Evolutionary conservation across 768 basidiomycete species (phyloP).

Genomic region (Leccinum disarticulatum): DNA sequence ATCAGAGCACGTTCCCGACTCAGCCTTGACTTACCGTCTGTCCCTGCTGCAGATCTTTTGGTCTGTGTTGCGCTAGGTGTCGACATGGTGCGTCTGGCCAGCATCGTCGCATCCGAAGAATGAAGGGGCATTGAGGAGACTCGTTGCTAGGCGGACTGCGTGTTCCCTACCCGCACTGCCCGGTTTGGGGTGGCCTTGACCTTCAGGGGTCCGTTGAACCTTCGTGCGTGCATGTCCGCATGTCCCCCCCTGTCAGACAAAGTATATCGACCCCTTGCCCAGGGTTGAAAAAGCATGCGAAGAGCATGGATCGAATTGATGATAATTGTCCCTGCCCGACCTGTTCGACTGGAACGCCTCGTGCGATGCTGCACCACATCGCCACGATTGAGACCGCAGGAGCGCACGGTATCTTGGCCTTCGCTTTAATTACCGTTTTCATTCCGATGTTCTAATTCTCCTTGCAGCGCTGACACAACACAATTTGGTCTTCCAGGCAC

Average conservation of each 20-base stretch:
- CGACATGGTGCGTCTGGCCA: constrained; percentile 66
- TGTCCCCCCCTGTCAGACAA: not conserved
- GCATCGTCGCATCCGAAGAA: not conserved
- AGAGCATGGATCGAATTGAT: constrained; percentile 73
- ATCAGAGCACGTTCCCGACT: not conserved
- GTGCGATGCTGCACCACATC: constrained; percentile 75
- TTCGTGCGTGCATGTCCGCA: constrained; percentile 45
- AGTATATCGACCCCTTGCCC: constrained; percentile 10
- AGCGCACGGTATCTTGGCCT: constrained; percentile 65
- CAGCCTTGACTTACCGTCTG: not conserved
- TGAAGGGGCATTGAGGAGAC: not conserved
- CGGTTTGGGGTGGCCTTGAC: constrained; percentile 90
- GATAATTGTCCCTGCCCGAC: constrained; percentile 83
- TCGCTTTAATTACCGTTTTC: constrained; percentile 18
- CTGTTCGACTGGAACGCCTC: constrained; percentile 61
- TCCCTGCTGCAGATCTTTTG: constrained; percentile 59
- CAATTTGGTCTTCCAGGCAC: constrained; percentile 84
- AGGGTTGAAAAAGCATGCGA: constrained; percentile 63
- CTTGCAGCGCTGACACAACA: constrained; percentile 73
- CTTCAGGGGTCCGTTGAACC: constrained; percentile 76
- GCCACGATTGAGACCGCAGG: constrained; percentile 79
- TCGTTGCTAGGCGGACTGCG: constrained; percentile 74
- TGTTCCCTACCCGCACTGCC: constrained; percentile 90
- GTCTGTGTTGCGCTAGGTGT: constrained; percentile 91
- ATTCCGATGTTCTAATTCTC: constrained; percentile 10